These are phyloP conservation scores for Royoungia palumana DNA, from an alignment of 768 basidiomycete genomes.

Conservation along the genomic window DNA sequence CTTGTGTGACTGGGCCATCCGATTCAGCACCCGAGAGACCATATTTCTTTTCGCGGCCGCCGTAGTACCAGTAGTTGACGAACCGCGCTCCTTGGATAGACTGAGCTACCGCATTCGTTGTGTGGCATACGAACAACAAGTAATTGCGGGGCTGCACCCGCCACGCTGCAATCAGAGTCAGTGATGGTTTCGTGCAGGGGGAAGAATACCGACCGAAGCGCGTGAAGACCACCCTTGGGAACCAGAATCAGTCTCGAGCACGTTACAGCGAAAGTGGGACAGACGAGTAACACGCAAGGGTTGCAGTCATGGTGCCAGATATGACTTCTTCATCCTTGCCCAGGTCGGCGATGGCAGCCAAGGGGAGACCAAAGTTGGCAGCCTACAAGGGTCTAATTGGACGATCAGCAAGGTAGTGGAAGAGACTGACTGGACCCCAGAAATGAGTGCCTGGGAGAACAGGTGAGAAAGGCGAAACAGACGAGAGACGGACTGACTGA, in stretches of 20 bases:
- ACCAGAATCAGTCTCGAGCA: slow-evolving; percentile 8
- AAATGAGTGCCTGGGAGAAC: slow-evolving; percentile 81
- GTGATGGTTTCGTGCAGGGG: neutral
- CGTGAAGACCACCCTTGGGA: slow-evolving; percentile 77
- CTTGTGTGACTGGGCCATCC: slow-evolving; percentile 47
- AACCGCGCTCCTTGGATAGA: slow-evolving; percentile 80
- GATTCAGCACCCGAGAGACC: slow-evolving; percentile 34
- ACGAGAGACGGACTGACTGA: slow-evolving; percentile 59
- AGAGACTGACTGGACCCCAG: slow-evolving; percentile 86
- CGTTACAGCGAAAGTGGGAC: slow-evolving; percentile 34
- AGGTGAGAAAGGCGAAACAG: neutral
- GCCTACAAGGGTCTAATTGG: slow-evolving; percentile 47
- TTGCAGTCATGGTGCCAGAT: slow-evolving; percentile 94
- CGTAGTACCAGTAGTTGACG: slow-evolving; percentile 85
- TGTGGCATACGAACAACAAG: slow-evolving; percentile 90
- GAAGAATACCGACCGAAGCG: slow-evolving; percentile 64
- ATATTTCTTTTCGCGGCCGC: slow-evolving; percentile 76
- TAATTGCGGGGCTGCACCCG: slow-evolving; percentile 94
- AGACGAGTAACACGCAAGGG: slow-evolving; percentile 89
- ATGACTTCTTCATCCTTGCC: slow-evolving; percentile 95
- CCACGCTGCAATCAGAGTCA: slow-evolving; percentile 62
- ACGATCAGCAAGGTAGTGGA: slow-evolving; percentile 2
- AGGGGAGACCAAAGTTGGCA: slow-evolving; percentile 97
- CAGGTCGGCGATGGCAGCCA: slow-evolving; percentile 90
- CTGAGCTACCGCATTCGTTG: slow-evolving; percentile 88